Conservation (phyloP, 108 stramenopile genomes). For the Skeletonema menzelii region DNA sequence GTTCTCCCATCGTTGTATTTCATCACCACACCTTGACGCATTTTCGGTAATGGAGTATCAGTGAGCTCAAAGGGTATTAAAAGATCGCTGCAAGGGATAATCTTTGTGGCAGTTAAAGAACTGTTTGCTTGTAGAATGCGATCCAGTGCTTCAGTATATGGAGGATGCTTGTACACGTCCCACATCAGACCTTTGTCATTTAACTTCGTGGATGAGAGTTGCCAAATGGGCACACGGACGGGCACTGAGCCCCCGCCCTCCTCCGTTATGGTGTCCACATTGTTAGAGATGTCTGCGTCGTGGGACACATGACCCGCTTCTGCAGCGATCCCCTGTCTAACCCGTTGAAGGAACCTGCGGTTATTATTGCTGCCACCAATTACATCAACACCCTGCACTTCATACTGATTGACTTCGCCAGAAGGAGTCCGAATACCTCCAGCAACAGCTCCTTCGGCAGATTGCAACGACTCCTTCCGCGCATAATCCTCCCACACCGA, state of each 20-base stretch:
- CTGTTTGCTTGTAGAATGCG: not conserved
- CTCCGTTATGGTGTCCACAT: not conserved
- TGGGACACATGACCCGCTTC: not conserved
- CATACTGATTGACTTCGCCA: not conserved
- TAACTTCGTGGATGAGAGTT: not conserved
- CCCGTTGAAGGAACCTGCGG: not conserved
- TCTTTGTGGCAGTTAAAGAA: not conserved
- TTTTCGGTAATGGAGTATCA: not conserved
- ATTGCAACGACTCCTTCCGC: not conserved
- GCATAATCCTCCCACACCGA: conserved; percentile 11
- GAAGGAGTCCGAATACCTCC: conserved; percentile 7
- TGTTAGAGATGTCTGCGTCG: not conserved
- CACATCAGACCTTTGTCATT: conserved; percentile 6
- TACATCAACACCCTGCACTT: not conserved
- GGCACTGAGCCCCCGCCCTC: not conserved
- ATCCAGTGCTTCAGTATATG: conserved; percentile 2
- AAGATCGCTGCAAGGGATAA: conserved; percentile 1
- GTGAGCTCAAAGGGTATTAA: not conserved
- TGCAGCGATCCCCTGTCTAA: no score
- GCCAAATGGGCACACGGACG: conserved; percentile 3
- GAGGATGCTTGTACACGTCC: conserved; percentile 7
- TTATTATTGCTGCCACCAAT: not conserved
- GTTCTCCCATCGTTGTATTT: not conserved
- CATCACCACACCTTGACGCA: not conserved
- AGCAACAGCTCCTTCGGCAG: not conserved